Conservation (phyloP, 163 green algal genomes). For the Coccomyxa subellipsoidea region DNA sequence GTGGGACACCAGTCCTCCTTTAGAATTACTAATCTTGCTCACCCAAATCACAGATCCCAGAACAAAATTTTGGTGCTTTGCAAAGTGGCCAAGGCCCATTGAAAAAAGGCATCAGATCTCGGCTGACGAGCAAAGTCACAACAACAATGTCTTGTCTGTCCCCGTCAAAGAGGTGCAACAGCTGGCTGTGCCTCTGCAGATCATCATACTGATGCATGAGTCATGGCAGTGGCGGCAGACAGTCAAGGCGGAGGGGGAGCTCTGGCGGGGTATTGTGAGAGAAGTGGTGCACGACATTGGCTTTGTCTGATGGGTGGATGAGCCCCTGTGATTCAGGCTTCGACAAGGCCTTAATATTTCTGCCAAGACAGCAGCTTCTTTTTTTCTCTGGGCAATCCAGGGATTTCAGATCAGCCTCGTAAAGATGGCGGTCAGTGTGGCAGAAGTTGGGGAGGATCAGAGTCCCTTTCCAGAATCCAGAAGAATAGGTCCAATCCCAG, state of each 20-base stretch:
- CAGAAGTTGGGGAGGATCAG: no score
- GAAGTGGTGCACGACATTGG: slow-evolving; percentile 5
- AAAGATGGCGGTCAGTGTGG: no score
- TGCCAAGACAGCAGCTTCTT: no score
- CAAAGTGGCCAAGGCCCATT: neutral
- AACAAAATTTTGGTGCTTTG: neutral
- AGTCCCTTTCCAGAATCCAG: no score
- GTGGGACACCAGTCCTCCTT: neutral
- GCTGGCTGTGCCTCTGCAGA: neutral
- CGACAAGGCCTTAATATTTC: no score
- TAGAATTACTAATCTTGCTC: neutral
- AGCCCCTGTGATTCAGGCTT: no score
- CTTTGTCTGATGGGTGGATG: neutral
- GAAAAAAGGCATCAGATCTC: neutral
- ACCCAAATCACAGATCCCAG: neutral
- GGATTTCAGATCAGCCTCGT: no score
- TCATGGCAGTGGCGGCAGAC: neutral
- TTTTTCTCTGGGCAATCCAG: no score
- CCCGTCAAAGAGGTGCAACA: neutral
- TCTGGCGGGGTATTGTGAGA: neutral
- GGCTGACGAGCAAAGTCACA: no score
- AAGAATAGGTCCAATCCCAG: no score
- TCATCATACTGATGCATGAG: slow-evolving; percentile 2
- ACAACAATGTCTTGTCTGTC: neutral
- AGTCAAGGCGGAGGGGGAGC: neutral